phyloP scores from a whole-genome alignment of 164 flowering plant species.

The Vitis rupestris region DNA sequence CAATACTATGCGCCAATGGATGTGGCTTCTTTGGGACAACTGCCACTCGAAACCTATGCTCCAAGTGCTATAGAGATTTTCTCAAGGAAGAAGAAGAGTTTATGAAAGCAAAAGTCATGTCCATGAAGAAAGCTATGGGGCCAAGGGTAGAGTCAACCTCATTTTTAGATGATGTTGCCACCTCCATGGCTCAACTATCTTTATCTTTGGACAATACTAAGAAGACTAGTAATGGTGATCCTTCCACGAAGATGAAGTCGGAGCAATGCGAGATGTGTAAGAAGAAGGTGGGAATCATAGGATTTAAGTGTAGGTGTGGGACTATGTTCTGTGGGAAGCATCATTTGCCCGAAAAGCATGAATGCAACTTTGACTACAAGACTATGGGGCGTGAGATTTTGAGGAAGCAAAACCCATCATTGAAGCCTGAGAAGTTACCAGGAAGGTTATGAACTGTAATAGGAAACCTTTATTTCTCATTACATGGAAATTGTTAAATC shows the following conservation, averaged over 20 bases:
- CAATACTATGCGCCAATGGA: not conserved
- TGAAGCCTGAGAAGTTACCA: slow-evolving; percentile 18
- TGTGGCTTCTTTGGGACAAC: slow-evolving; percentile 3
- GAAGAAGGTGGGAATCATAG: slow-evolving; percentile 22
- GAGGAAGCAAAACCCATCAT: slow-evolving; percentile 13
- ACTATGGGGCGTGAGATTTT: slow-evolving; percentile 5
- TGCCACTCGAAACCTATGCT: slow-evolving; percentile 1
- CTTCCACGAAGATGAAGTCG: no score
- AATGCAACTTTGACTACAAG: slow-evolving; percentile 25
- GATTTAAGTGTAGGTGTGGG: slow-evolving; percentile 28
- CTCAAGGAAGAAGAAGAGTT: slow-evolving; percentile 1
- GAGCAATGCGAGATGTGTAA: slow-evolving; percentile 11
- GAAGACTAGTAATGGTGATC: no score
- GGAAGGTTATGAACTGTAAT: not conserved
- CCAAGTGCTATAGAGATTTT: slow-evolving; percentile 6
- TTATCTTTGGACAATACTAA: no score
- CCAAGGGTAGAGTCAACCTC: no score
- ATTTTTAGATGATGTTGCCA: no score
- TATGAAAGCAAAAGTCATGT: no score
- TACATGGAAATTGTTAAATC: no score
- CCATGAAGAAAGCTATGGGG: no score
- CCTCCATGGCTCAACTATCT: no score
- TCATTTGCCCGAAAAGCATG: slow-evolving; percentile 23
- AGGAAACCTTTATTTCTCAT: no score
- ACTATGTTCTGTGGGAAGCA: slow-evolving; percentile 22